Evolutionary conservation across 2,329 filamentous ascomycete species (phyloP), one percentile per base, ranked within the genome.

Genomic region (Albophoma yamanashiensis): DNA sequence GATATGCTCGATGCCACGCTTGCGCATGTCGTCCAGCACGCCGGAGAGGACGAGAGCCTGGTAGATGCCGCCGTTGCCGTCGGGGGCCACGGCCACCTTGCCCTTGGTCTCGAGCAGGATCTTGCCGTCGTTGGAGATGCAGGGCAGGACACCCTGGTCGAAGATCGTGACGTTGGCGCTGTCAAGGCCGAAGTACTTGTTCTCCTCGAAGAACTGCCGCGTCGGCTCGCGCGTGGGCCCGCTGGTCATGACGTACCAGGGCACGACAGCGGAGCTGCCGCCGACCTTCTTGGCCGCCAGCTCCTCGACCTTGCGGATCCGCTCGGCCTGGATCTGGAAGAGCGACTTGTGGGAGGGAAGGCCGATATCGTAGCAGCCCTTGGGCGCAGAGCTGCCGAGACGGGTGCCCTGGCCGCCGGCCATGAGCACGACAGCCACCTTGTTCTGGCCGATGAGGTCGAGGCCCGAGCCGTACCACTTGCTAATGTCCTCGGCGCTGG

Each of bases 161-260:
- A 99, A 99, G 74, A 97, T 89, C 66, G 88, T 76, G 62, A 99
- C 88, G 71, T 99, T 94, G 73, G 89, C 86, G 76, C 89, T 84
- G 66, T 88, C 82, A 62, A 99, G 78, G 7, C 94, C 94, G 74
- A 99, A 99, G 80, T 92, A 97, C 61, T 85, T 84, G 79, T 97
- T 82, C 75, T 96, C 82, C 73, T 89, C 78, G 75, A 99, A 97
- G 80, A 94, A 99, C 63, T 89, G 81, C 79, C 96, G 89, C n/a
- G 94, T 99, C 47, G 92, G 91, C 63, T 85, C 86, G 66, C 92
- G 85, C 9, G 94, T 99, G 55, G 94, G 94, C 5, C 94, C 94
- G 69, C 91, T 96, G 69, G 94, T 99, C 94, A 99, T 99, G 75
- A 99, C 91, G 77, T 99, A 99, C 94, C 94, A 99, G 15, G 94